Percentiles rank a stretch among this genome's conserved stretches.
Conservation (phyloP, 2,329 filamentous ascomycete genomes). For the Aspergillus piperis region DNA sequence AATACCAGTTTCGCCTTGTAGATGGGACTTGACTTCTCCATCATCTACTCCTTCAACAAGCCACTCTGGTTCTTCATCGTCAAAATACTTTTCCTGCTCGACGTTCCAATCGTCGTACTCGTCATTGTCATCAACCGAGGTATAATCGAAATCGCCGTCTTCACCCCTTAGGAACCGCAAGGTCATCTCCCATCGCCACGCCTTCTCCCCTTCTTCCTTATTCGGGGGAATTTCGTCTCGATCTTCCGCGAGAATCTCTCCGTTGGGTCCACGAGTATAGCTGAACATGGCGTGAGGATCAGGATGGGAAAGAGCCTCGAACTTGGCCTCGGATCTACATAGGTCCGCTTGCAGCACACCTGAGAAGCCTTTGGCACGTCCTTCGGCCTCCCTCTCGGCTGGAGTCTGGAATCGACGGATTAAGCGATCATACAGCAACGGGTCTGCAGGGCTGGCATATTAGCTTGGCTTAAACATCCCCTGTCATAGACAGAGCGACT, state of each 20-base stretch:
- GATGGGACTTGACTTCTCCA: slow-evolving; percentile 27
- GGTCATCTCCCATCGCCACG: slow-evolving; percentile 73
- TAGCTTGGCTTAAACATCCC: slow-evolving; percentile 27
- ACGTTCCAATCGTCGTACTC: slow-evolving; percentile 67
- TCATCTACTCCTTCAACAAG: slow-evolving; percentile 50
- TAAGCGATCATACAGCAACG: slow-evolving; percentile 77
- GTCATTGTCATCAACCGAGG: slow-evolving; percentile 68
- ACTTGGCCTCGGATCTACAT: slow-evolving; percentile 72
- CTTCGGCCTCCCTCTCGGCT: slow-evolving; percentile 72
- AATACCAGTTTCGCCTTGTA: slow-evolving; percentile 66
- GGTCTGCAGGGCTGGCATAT: slow-evolving; percentile 55
- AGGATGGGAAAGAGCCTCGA: slow-evolving; percentile 62
- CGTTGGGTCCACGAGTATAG: slow-evolving; percentile 54
- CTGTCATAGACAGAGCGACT: slow-evolving; percentile 13
- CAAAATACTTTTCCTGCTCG: slow-evolving; percentile 76
- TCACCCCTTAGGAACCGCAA: slow-evolving; percentile 72
- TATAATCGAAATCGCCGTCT: slow-evolving; percentile 79
- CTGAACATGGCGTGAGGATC: slow-evolving; percentile 53
- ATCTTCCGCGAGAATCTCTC: slow-evolving; percentile 60
- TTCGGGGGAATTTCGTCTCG: slow-evolving; percentile 58
- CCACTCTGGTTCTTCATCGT: slow-evolving; percentile 73
- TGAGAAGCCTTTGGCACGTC: slow-evolving; percentile 73
- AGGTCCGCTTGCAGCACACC: slow-evolving; percentile 77
- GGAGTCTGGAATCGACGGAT: slow-evolving; percentile 75
- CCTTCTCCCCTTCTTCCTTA: slow-evolving; percentile 66